A percentile compares a stretch with the other conserved stretches of the same genome.
Evolutionary conservation across 805 yeast genomes (phyloP).

Genomic region (Blastobotrys chiropterorum): DNA sequence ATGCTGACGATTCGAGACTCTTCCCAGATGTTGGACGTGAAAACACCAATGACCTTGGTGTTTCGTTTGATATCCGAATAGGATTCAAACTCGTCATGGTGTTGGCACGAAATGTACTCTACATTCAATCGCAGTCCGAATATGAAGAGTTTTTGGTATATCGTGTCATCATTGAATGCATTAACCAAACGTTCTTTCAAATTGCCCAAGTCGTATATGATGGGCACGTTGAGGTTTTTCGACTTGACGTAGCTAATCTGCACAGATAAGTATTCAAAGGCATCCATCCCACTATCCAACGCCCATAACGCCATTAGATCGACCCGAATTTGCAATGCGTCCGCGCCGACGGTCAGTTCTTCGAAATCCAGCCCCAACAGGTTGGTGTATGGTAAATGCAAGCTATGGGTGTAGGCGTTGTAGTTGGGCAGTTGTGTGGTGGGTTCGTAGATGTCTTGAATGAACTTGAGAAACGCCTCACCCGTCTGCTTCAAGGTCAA

Average conservation of each 20-base stretch:
- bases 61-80: background rate
- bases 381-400: background rate
- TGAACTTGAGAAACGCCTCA: conserved; percentile 6
- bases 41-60: conserved; percentile 6
- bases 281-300: conserved; percentile 1
- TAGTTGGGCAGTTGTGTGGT: background rate
- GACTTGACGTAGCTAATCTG: conserved; percentile 6
- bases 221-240: background rate
- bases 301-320: conserved; percentile 10
- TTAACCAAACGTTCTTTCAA: conserved; percentile 2
- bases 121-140: conserved; percentile 7
- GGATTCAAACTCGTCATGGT: conserved; percentile 5
- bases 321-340: conserved; percentile 8
- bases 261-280: conserved; percentile 1
- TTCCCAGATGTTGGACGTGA: conserved; percentile 8
- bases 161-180: background rate
- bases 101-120: conserved; percentile 7
- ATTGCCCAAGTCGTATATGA: conserved; percentile 1
- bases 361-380: conserved; percentile 5
- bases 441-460: conserved; percentile 1
- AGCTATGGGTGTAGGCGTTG: background rate
- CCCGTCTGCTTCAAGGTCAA: conserved; percentile 1
- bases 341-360: conserved; percentile 6
- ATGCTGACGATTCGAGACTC: background rate
- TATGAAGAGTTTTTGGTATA: conserved; percentile 3